A percentile compares a stretch with the other conserved stretches of the same genome.
Evolutionary conservation across 768 basidiomycete genomes (phyloP).

Genomic region (Serendipita sp.): DNA sequence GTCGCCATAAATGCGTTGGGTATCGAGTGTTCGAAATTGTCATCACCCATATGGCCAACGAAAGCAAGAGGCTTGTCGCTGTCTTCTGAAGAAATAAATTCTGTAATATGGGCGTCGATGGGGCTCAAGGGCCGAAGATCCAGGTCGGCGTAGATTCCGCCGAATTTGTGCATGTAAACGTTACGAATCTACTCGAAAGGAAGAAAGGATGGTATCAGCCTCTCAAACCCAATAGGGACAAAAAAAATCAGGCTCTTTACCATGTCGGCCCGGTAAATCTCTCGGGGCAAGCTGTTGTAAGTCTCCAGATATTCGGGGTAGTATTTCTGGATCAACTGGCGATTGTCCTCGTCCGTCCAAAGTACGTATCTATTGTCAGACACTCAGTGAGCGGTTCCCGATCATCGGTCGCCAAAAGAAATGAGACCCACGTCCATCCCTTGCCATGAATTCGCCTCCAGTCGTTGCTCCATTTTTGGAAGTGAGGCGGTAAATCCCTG

Average conservation of each 20-base stretch:
- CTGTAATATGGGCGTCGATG: not conserved
- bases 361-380: not conserved
- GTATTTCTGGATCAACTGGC: not conserved
- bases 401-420: not conserved
- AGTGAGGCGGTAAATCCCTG: not conserved
- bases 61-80: not conserved
- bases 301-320: not conserved
- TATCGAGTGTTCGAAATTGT: constrained; percentile 2
- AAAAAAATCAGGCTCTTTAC: not conserved
- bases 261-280: not conserved
- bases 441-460: not conserved
- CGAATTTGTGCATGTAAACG: constrained; percentile 2
- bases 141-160: not conserved
- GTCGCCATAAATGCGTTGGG: not conserved
- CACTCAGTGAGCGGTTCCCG: not conserved
- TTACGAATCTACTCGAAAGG: not conserved
- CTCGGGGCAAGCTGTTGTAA: not conserved
- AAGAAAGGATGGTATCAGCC: not conserved
- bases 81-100: not conserved
- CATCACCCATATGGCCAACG: constrained; percentile 1
- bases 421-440: not conserved
- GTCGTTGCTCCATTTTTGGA: not conserved
- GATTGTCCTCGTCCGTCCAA: not conserved
- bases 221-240: not conserved
- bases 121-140: not conserved